Base-by-base conservation (phyloP, 2,329 filamentous ascomycete genomes). In the Cercospora zeina region DNA sequence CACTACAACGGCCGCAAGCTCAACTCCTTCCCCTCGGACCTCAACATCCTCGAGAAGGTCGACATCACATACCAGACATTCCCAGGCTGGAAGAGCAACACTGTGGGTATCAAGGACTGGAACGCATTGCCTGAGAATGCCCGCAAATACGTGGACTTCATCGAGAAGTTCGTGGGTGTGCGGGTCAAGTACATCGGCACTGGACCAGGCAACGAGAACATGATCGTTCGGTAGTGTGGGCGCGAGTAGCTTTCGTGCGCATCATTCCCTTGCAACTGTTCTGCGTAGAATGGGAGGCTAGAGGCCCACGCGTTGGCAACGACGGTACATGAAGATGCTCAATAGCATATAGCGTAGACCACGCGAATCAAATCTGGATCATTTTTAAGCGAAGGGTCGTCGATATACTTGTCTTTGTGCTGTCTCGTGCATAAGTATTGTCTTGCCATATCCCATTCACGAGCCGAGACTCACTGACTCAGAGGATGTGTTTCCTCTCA, bases 41-140 rank as follows among this genome's bases (percentile, higher is more conserved):
- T 86, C 14, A 77, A 80, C 45, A 74, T 82, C 36, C 79, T 91
- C 14, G 82, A 83, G 30, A 78, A 80, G 57, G 81, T 85, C 59
- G 83, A 88, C 70, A 85, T 89, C 16, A 80, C 85, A 37, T 91
- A 91, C 76, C 80, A 86, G 69, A 88, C 86, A 58, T 75, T 92
- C 62, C 81, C 83, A 16, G 89, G 89, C 53, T 92, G 89, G 89
- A 81, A 89, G 71, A 81, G 79, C 71, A 78, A 83, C 36, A 91
- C 86, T 0, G 85, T 85, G 6, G 81, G 82, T 53, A 78, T 80
- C 57, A 85, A 82, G 74, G 81, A 77, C 64, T 91, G 80, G 71
- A 80, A 83, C 47, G 85, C 87, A 33, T 78, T 91, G 45, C 88
- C 89, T 6, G 77, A 79, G 70, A 80, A 87, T 70, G 88, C 88